Base-by-base conservation (phyloP, 768 basidiomycete species). In the Russula emetica region DNA sequence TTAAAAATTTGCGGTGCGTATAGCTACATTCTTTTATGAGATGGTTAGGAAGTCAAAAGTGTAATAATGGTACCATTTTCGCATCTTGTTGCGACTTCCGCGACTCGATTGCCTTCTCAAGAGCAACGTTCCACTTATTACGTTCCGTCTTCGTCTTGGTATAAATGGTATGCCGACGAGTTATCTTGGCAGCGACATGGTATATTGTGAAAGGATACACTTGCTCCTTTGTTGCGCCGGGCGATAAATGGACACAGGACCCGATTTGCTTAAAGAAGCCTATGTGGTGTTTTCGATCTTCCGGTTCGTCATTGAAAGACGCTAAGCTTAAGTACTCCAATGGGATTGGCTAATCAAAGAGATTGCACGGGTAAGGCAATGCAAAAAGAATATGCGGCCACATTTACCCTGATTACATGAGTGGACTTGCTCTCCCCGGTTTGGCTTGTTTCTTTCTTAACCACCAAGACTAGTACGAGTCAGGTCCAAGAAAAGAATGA, bases 141-240 rank as follows among this genome's bases (percentile, higher is more conserved):
- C 56, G 56, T 30, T 58, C 56, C n/a, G 56, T 45, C 44, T 22
- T 30, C 8, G 44, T 32, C 11, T 34, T 18, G 18, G 56, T 47
- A 14, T 58, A 58, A 47, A 58, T 7, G 11, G 56, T 58, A 22
- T 58, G 20, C 24, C 56, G 56, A 34, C 56, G 56, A 24, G 56
- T 45, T 45, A 58, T 58, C 42, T 47, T 58, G 30, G 56, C 56
- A 1, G 56, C 56, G 22, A 14, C 20, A 30, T 58, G 56, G 10
- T 58, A 58, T 34, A 58, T 18, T 14, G 56, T 58, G n/a, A 58
- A 58, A 18, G 56, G 56, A 34, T 34, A 58, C n/a, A 47, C 8
- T 22, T n/a, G 0, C 20, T 20, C 20, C 10, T 30, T 45, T 14
- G 6, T 8, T 22, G 44, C 8, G 38, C 38, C 16, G 16, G 38